phyloP scores from a whole-genome alignment of 306 rosid genomes.

The Casuarina equisetifolia region DNA sequence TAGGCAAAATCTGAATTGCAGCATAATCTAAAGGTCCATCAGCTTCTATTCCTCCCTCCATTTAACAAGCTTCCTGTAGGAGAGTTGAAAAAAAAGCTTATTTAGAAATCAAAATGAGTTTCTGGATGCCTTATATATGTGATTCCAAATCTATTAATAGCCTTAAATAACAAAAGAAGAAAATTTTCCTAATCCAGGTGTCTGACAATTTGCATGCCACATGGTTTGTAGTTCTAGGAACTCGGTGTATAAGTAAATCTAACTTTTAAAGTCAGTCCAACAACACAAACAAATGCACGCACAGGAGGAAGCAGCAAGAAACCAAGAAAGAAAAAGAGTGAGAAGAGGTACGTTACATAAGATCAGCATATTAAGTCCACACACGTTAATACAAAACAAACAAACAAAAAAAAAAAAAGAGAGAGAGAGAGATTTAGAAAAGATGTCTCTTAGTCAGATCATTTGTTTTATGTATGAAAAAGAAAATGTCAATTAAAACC shows the following conservation, averaged over 20 bases:
- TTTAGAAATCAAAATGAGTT: constrained; percentile 2
- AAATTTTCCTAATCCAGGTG: not conserved
- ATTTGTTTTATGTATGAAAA: no score
- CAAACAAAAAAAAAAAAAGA: not conserved
- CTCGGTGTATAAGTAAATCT: not conserved
- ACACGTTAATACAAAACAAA: not conserved
- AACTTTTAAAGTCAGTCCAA: not conserved
- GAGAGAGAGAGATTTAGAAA: not conserved
- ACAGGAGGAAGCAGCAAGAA: not conserved
- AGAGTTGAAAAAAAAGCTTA: constrained; percentile 23
- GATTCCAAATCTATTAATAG: constrained; percentile 18
- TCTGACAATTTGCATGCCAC: not conserved
- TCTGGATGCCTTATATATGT: constrained; percentile 19
- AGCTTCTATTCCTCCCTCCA: constrained; percentile 58
- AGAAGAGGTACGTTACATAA: not conserved
- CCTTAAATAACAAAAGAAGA: not conserved
- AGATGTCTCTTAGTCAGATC: no score
- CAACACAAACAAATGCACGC: not conserved
- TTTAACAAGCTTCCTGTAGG: constrained; percentile 35
- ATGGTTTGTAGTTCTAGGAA: not conserved
- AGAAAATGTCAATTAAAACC: not conserved
- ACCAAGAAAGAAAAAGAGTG: not conserved
- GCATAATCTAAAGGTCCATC: constrained; percentile 60
- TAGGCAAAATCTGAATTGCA: constrained; percentile 63
- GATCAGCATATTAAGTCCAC: not conserved